These are phyloP conservation scores for Neurospora intermedia DNA, from an alignment of 495 filamentous ascomycete species.

Conservation along the genomic window DNA sequence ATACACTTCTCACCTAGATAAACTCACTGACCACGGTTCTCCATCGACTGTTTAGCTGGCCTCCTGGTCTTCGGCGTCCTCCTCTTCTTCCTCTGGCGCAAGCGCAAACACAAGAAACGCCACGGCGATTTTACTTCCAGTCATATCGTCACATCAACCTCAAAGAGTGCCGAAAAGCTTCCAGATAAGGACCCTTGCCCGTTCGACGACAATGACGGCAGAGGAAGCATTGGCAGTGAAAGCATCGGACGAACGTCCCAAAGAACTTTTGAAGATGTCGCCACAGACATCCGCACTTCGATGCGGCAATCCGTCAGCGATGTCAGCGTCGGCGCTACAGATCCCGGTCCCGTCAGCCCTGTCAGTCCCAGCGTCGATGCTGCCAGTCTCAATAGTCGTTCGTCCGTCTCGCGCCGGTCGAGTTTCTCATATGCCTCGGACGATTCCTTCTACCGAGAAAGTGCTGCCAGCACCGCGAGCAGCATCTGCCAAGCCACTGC, in stretches of 20 bases:
- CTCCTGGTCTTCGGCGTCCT: not conserved
- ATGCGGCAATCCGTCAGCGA: not conserved
- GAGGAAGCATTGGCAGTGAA: not conserved
- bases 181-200: not conserved
- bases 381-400: not conserved
- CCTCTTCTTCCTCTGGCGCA: not conserved
- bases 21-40: not conserved
- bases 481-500: not conserved
- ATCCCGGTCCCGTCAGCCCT: not conserved
- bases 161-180: not conserved
- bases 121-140: not conserved
- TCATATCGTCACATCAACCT: not conserved
- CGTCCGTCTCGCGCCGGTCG: not conserved
- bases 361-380: not conserved
- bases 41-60: not conserved
- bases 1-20: not conserved
- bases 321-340: not conserved
- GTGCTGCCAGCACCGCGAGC: not conserved
- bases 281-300: not conserved
- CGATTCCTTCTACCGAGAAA: not conserved
- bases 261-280: not conserved
- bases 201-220: not conserved
- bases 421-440: not conserved
- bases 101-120: not conserved
- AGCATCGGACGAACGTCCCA: not conserved